Evolutionary conservation across 1,284 basidiomycete genomes (phyloP).

Genomic region (Cystobasidium pallidum): DNA sequence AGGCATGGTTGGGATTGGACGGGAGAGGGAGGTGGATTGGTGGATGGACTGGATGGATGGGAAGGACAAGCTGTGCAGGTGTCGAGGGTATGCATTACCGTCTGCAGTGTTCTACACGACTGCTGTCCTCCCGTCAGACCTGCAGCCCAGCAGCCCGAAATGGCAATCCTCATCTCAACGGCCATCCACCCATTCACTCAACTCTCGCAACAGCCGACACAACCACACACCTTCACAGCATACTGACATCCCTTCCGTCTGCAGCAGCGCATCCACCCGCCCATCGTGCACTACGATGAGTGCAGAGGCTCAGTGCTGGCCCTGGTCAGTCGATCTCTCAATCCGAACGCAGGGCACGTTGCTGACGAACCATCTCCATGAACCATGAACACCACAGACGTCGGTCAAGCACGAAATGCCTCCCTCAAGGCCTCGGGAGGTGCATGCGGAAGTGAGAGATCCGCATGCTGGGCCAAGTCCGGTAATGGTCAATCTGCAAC

Average conservation of each 20-base stretch:
- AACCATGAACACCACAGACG: slow-evolving; percentile 19
- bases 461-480: slow-evolving; percentile 40
- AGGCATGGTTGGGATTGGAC: neutral
- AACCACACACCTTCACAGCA: neutral
- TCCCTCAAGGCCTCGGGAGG: slow-evolving; percentile 40
- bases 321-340: slow-evolving; percentile 31
- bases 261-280: slow-evolving; percentile 26
- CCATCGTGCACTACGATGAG: slow-evolving; percentile 33
- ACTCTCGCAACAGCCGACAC: neutral
- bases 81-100: no score
- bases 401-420: slow-evolving; percentile 40
- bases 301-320: slow-evolving; percentile 39
- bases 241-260: slow-evolving; percentile 20
- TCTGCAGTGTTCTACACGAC: no score
- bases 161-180: neutral
- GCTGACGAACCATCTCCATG: neutral
- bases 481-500: slow-evolving; percentile 35
- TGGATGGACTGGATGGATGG: neutral
- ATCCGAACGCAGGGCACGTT: slow-evolving; percentile 18
- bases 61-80: neutral
- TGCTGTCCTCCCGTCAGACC: neutral
- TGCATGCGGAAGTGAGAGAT: slow-evolving; percentile 44
- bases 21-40: neutral
- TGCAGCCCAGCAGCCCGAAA: neutral
- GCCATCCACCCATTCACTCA: neutral